Conservation (phyloP, 345 rosid genomes). For the Nasturtium officinale region DNA sequence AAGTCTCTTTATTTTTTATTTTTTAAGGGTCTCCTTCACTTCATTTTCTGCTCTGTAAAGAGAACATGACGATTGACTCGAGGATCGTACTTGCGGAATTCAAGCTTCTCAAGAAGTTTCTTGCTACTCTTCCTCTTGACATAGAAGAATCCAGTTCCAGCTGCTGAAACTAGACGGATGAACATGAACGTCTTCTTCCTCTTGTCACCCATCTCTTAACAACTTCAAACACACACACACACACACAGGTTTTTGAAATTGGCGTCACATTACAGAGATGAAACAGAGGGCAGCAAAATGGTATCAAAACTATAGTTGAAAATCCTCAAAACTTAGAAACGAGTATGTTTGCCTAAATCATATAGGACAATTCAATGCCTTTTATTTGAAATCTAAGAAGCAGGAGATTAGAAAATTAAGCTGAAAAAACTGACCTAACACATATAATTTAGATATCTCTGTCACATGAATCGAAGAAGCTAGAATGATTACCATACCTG, state of each 20-base stretch:
- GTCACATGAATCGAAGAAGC: background rate
- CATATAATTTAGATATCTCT: background rate
- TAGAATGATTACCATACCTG: constrained; percentile 1
- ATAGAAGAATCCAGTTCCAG: constrained; percentile 96
- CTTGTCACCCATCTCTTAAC: constrained; percentile 72
- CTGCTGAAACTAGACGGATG: constrained; percentile 88
- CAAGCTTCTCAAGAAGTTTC: constrained; percentile 78
- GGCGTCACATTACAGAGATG: background rate
- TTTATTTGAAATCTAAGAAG: background rate
- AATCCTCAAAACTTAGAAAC: background rate
- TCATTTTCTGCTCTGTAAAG: constrained; percentile 93
- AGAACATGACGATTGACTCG: constrained; percentile 90
- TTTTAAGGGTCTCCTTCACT: constrained; percentile 44
- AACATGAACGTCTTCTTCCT: constrained; percentile 90
- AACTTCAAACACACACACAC: background rate
- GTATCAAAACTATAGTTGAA: constrained; percentile 2
- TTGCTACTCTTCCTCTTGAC: constrained; percentile 90
- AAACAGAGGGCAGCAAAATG: background rate
- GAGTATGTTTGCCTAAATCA: background rate
- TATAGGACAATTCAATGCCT: background rate
- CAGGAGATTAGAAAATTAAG: background rate
- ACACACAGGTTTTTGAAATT: background rate
- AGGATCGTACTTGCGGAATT: constrained; percentile 92
- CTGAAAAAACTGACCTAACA: background rate
- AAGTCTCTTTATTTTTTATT: no score